A percentile compares a stretch with the other conserved stretches of the same genome.
Evolutionary conservation across 768 basidiomycete species (phyloP).

Genomic region (Boletus rubropictus): DNA sequence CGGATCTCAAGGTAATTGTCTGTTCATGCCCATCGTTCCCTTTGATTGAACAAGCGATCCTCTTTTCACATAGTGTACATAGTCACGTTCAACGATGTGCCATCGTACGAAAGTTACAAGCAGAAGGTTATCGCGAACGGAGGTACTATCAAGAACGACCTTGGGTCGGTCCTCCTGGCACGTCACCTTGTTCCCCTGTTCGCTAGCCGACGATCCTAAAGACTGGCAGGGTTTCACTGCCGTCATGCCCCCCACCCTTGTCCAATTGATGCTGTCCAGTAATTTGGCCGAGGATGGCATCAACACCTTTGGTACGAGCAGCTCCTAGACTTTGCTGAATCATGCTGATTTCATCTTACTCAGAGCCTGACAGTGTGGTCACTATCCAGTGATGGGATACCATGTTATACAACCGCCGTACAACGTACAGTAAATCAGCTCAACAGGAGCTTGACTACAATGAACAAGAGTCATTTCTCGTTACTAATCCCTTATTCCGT

Average conservation of each 20-base stretch:
- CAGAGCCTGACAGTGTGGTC: slow-evolving; percentile 14
- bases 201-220: not conserved
- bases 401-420: not conserved
- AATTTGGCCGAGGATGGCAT: slow-evolving; percentile 9
- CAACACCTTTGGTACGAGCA: slow-evolving; percentile 7
- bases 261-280: not conserved
- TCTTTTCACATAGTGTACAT: slow-evolving; percentile 6
- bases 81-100: slow-evolving; percentile 1
- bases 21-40: not conserved
- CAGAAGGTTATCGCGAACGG: not conserved
- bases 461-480: not conserved
- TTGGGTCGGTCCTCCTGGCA: not conserved
- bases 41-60: not conserved
- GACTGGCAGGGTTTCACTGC: slow-evolving; percentile 16
- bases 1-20: slow-evolving; percentile 10
- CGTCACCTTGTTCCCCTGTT: not conserved
- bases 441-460: not conserved
- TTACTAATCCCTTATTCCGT: not conserved
- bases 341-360: not conserved
- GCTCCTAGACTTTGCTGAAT: not conserved
- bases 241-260: slow-evolving; percentile 1
- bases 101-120: slow-evolving; percentile 15
- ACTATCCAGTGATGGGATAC: slow-evolving; percentile 2
- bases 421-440: not conserved
- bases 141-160: slow-evolving; percentile 14